phyloP scores from a whole-genome alignment of 2,329 filamentous ascomycete species.

The Mariannaea elegans region DNA sequence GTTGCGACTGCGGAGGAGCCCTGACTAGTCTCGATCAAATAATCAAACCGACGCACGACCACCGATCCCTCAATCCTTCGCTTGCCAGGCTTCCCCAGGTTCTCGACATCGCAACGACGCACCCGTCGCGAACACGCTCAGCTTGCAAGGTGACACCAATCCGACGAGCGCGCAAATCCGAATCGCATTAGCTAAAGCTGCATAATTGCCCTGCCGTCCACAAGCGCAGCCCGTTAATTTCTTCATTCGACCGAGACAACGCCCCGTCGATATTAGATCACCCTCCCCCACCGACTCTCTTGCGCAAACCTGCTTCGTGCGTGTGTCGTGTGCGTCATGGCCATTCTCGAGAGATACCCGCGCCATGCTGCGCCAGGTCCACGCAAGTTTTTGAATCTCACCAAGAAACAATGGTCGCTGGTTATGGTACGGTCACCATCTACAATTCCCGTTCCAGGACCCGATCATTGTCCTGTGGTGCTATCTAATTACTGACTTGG shows the following conservation, averaged over 20 bases:
- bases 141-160: not conserved
- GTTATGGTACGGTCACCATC: constrained; percentile 27
- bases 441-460: not conserved
- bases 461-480: not conserved
- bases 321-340: constrained; percentile 29
- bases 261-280: not conserved
- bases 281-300: constrained; percentile 13
- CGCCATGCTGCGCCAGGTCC: constrained; percentile 18
- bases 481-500: constrained; percentile 20
- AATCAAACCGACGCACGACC: not conserved
- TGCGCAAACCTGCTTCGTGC: not conserved
- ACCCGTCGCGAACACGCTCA: not conserved
- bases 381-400: constrained; percentile 34
- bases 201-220: not conserved
- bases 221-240: constrained; percentile 22
- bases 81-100: constrained; percentile 4
- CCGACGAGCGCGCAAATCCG: constrained; percentile 16
- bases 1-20: constrained; percentile 35
- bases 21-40: constrained; percentile 2
- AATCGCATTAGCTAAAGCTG: constrained; percentile 23
- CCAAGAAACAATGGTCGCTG: constrained; percentile 39
- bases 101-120: constrained; percentile 1
- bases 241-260: not conserved
- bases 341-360: constrained; percentile 31
- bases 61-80: not conserved